Conservation (phyloP, 345 rosid species). For the Diplotaxis tenuifolia region DNA sequence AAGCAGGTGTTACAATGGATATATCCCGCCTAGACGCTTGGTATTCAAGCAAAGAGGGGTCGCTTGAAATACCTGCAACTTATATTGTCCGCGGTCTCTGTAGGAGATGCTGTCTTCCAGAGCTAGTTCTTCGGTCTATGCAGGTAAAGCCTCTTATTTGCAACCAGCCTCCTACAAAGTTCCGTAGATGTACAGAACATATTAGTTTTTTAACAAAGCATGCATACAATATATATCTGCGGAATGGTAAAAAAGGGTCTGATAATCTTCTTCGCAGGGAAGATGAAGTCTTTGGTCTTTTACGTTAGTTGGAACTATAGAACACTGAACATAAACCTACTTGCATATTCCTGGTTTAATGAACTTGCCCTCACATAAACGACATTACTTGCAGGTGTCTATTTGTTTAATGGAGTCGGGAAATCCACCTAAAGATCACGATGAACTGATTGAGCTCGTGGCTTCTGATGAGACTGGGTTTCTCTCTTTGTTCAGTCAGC, state of each 20-base stretch:
- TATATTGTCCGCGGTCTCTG: constrained; percentile 81
- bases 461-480: constrained; percentile 65
- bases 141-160: constrained; percentile 49
- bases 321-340: not conserved
- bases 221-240: not conserved
- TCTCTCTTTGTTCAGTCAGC: constrained; percentile 81
- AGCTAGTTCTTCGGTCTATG: constrained; percentile 79
- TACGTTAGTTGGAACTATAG: constrained; percentile 4
- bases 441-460: constrained; percentile 77
- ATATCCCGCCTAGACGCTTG: constrained; percentile 93
- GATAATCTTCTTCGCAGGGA: constrained; percentile 1
- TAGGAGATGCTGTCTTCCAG: constrained; percentile 93
- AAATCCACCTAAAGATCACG: constrained; percentile 64
- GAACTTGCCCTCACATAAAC: not conserved
- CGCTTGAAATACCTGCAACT: constrained; percentile 70
- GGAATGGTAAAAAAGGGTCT: not conserved
- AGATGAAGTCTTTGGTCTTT: not conserved
- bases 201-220: not conserved
- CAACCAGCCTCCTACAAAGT: not conserved
- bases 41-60: constrained; percentile 74
- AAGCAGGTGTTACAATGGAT: constrained; percentile 86
- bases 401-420: constrained; percentile 70
- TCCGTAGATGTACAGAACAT: not conserved
- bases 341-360: not conserved
- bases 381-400: constrained; percentile 61